phyloP scores from a whole-genome alignment of 2,329 filamentous ascomycete species.

The Polychaeton citri region DNA sequence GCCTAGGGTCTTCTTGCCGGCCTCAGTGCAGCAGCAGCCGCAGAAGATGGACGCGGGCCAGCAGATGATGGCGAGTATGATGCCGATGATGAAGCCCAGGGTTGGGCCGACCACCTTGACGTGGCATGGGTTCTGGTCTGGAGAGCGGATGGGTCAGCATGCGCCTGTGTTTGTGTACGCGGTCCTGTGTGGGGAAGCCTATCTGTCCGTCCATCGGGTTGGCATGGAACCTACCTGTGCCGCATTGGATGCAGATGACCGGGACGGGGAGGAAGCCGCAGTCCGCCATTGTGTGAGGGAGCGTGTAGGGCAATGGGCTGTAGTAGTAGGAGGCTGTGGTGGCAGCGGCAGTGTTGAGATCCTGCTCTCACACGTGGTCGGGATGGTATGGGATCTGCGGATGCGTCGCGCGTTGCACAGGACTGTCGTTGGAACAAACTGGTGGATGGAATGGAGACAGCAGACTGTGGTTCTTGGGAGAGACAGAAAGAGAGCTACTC shows the following conservation, averaged over 20 bases:
- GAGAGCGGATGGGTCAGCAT: too few species aligned
- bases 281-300: slow-evolving; percentile 3
- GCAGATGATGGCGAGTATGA: slow-evolving; percentile 19
- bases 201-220: background rate
- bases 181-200: too few species aligned
- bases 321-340: too few species aligned
- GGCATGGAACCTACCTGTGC: slow-evolving; percentile 9
- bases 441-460: too few species aligned
- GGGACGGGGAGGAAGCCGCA: slow-evolving; percentile 18
- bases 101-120: slow-evolving; percentile 26
- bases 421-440: too few species aligned
- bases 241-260: slow-evolving; percentile 23
- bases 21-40: slow-evolving; percentile 23
- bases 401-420: too few species aligned
- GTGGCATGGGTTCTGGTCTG: slow-evolving; percentile 25
- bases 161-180: too few species aligned
- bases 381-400: too few species aligned
- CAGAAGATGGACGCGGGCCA: slow-evolving; percentile 25
- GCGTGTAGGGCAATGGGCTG: too few species aligned
- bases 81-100: slow-evolving; percentile 20
- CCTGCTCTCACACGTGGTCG: too few species aligned
- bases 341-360: background rate
- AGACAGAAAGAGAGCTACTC: too few species aligned
- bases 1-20: slow-evolving; percentile 16
- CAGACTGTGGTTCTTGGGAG: too few species aligned